These are phyloP conservation scores for Neurospora crassa DNA, from an alignment of 2,329 filamentous ascomycete species.

Conservation along the genomic window DNA sequence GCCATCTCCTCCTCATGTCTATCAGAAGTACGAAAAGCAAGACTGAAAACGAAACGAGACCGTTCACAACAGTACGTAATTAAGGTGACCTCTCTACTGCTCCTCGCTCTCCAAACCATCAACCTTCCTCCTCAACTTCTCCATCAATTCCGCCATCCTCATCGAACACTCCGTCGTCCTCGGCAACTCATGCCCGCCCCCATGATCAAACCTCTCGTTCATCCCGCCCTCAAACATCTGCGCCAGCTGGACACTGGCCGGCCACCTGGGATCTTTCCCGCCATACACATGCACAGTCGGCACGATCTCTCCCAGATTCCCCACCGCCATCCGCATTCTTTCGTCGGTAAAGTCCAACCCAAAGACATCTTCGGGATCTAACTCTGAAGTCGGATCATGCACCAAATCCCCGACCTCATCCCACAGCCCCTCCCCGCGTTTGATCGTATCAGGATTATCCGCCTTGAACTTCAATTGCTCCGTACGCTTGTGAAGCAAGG, in stretches of 20 bases:
- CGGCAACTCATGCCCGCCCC: constrained; percentile 30
- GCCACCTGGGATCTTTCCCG: constrained; percentile 27
- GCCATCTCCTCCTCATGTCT: not conserved
- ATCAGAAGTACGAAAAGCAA: not conserved
- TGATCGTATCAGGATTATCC: constrained; percentile 18
- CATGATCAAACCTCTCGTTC: constrained; percentile 23
- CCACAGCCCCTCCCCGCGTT: constrained; percentile 24
- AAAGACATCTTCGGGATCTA: constrained; percentile 21
- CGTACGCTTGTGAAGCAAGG: constrained; percentile 20
- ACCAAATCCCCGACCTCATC: constrained; percentile 23
- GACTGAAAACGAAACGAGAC: not conserved
- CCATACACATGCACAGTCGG: constrained; percentile 29
- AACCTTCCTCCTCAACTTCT: constrained; percentile 11
- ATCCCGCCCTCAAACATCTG: constrained; percentile 23
- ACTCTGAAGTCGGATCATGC: constrained; percentile 19
- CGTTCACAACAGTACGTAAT: not conserved
- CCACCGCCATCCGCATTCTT: constrained; percentile 13
- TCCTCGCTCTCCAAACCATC: not conserved
- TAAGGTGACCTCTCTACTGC: not conserved
- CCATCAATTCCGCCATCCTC: constrained; percentile 23
- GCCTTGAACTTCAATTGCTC: constrained; percentile 18
- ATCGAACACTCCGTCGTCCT: constrained; percentile 23
- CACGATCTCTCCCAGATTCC: constrained; percentile 9
- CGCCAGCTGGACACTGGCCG: constrained; percentile 26
- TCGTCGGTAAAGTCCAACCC: constrained; percentile 26